phyloP scores from a whole-genome alignment of 441 rosid species.

The Eruca vesicaria region DNA sequence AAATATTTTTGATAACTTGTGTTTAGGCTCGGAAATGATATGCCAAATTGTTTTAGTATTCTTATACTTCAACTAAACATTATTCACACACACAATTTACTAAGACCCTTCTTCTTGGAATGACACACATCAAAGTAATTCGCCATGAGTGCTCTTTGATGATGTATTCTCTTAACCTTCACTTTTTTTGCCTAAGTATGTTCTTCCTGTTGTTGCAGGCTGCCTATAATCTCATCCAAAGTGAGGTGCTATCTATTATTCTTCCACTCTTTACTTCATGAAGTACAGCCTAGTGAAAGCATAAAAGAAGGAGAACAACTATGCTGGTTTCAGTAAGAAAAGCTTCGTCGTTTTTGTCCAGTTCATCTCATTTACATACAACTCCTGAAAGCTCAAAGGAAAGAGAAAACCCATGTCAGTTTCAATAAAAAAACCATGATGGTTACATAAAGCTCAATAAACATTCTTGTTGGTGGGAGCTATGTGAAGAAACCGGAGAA shows the following conservation, averaged over 20 bases:
- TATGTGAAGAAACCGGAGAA: too few relatives aligned
- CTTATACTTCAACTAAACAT: not conserved
- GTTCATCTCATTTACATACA: not conserved
- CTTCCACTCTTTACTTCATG: not conserved
- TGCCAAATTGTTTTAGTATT: too few relatives aligned
- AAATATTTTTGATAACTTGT: too few relatives aligned
- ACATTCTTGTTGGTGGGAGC: too few relatives aligned
- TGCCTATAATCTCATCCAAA: not conserved
- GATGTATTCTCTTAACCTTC: not conserved
- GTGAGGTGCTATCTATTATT: not conserved
- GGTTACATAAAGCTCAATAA: not conserved
- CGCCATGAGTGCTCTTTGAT: not conserved
- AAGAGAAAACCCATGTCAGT: not conserved
- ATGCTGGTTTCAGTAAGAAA: not conserved
- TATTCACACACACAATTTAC: not conserved
- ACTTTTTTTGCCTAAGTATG: not conserved
- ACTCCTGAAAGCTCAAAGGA: not conserved
- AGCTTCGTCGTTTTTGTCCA: not conserved
- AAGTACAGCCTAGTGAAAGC: not conserved
- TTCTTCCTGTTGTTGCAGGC: not conserved
- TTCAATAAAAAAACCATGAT: not conserved
- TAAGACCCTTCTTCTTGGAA: not conserved
- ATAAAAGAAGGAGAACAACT: not conserved
- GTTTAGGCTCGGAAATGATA: too few relatives aligned
- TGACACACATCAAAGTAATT: not conserved